These are phyloP conservation scores for Xylariaceae sp. DNA, from an alignment of 2,329 filamentous ascomycete genomes.

Conservation along the genomic window DNA sequence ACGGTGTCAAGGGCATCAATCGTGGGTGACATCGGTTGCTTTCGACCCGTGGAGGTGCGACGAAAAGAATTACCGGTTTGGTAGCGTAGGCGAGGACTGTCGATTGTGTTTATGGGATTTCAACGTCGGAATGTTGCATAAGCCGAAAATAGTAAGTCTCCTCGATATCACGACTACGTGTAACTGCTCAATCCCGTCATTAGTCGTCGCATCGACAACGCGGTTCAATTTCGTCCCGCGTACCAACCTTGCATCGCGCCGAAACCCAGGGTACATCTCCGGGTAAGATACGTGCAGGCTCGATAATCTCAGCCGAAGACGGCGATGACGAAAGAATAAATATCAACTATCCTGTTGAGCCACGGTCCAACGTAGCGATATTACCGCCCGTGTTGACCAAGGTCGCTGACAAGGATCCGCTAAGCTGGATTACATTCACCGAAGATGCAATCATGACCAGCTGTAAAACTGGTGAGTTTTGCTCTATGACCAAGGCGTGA, in stretches of 20 bases:
- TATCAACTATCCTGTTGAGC: constrained; percentile 81
- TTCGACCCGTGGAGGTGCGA: constrained; percentile 99
- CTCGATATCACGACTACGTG: constrained; percentile 13
- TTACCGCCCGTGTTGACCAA: constrained; percentile 93
- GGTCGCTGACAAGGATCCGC: constrained; percentile 81
- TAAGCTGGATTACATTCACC: constrained; percentile 92
- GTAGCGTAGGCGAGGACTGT: constrained; percentile 94
- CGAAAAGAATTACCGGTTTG: constrained; percentile 92
- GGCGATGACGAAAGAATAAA: constrained; percentile 61
- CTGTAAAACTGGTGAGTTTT: constrained; percentile 79
- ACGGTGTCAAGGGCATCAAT: constrained; percentile 92
- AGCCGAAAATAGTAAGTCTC: constrained; percentile 78
- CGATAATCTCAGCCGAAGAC: constrained; percentile 62
- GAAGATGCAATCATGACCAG: constrained; percentile 92
- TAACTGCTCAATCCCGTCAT: constrained; percentile 2
- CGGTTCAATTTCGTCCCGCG: constrained; percentile 60
- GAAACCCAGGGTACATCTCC: constrained; percentile 66
- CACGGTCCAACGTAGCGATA: constrained; percentile 82
- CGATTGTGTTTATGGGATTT: constrained; percentile 95
- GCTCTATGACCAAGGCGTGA: not conserved
- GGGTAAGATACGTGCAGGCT: constrained; percentile 73
- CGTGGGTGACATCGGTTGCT: constrained; percentile 91
- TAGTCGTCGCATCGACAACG: constrained; percentile 63
- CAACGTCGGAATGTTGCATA: constrained; percentile 92
- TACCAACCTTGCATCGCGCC: constrained; percentile 58